phyloP scores from a whole-genome alignment of 352 stramenopile genomes.

The Phytophthora syringae region DNA sequence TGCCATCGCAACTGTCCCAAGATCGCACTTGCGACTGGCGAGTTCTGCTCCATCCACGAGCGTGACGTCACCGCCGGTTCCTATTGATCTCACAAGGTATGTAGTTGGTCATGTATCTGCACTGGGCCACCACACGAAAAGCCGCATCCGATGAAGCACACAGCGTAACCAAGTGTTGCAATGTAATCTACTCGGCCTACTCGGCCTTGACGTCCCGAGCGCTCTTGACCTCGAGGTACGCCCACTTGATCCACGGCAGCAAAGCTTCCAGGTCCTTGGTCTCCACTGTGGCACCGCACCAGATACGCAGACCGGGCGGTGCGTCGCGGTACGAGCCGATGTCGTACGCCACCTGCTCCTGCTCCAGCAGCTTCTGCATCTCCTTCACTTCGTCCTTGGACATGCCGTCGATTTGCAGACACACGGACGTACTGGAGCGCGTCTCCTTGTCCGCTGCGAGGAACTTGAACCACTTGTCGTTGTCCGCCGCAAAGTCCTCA shows the following conservation, averaged over 20 bases:
- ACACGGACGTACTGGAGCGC: slow-evolving; percentile 98
- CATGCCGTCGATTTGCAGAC: slow-evolving; percentile 93
- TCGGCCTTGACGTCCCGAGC: slow-evolving; percentile 32
- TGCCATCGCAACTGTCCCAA: slow-evolving; percentile 40
- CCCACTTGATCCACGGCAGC: slow-evolving; percentile 99
- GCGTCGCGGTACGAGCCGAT: slow-evolving; percentile 99
- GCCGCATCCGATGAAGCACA: no score
- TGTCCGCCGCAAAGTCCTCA: slow-evolving; percentile 96
- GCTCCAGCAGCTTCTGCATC: slow-evolving; percentile 95
- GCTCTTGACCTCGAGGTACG: slow-evolving; percentile 93
- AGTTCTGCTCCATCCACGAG: slow-evolving; percentile 60
- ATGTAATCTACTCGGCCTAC: no score
- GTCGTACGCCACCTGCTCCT: slow-evolving; percentile 96
- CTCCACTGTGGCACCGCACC: slow-evolving; percentile 99
- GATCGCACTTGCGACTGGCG: slow-evolving; percentile 32
- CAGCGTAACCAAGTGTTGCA: no score
- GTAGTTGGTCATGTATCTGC: no score
- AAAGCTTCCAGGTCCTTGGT: slow-evolving; percentile 97
- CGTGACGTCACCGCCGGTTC: slow-evolving; percentile 14
- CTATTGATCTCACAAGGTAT: slow-evolving; percentile 19
- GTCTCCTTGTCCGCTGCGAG: slow-evolving; percentile 94
- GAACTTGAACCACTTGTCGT: slow-evolving; percentile 97
- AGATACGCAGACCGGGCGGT: slow-evolving; percentile 98
- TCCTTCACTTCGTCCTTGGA: slow-evolving; percentile 96
- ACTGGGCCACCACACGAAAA: no score